Conservation (phyloP, 179 eudicot genomes). For the Camellia oleifera region DNA sequence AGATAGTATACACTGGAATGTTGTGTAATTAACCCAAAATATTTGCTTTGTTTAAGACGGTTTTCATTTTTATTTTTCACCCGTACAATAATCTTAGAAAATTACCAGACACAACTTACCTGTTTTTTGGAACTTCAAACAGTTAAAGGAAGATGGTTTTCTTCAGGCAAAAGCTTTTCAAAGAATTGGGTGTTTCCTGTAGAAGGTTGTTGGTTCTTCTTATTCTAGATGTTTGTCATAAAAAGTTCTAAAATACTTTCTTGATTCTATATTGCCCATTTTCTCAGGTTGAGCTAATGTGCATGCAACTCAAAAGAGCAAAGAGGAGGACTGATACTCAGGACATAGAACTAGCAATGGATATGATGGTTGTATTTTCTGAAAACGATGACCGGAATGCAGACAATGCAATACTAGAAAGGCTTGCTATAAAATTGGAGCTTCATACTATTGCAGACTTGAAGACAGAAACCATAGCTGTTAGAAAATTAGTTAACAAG, state of each 20-base stretch:
- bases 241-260: not conserved
- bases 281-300: conserved; percentile 53
- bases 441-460: conserved; percentile 45
- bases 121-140: not conserved
- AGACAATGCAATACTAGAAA: conserved; percentile 56
- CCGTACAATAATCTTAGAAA: not conserved
- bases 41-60: too few species aligned
- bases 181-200: not conserved
- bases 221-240: not conserved
- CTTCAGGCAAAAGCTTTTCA: not conserved
- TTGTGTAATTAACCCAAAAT: too few species aligned
- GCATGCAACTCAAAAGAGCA: conserved; percentile 54
- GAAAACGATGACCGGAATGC: conserved; percentile 53
- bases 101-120: not conserved
- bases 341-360: conserved; percentile 81
- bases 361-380: conserved; percentile 60
- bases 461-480: conserved; percentile 40
- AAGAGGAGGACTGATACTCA: conserved; percentile 62
- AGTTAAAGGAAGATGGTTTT: not conserved
- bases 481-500: conserved; percentile 45
- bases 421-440: conserved; percentile 61
- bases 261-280: not conserved
- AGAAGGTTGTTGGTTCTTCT: not conserved
- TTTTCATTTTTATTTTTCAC: too few species aligned
- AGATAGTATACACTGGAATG: too few species aligned